phyloP scores from a whole-genome alignment of 1,284 basidiomycete species.

The Paramarasmius palmivorus region DNA sequence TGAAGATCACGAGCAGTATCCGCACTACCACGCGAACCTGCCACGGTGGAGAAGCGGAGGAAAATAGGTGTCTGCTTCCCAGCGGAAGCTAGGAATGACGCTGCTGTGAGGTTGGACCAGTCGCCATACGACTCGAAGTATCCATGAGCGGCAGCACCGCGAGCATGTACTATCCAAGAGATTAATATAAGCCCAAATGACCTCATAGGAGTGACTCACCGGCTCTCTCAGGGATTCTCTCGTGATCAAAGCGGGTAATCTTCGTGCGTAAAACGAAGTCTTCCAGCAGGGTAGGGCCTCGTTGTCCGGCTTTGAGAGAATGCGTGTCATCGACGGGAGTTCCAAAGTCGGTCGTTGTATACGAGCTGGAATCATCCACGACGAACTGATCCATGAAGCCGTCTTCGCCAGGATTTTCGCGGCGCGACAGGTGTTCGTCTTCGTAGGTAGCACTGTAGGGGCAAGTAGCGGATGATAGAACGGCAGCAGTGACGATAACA shows the following conservation, averaged over 20 bases:
- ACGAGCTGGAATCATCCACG: conserved; percentile 1
- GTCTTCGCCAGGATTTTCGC: conserved; percentile 2
- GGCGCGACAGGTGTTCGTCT: too few relatives aligned
- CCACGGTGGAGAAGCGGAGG: conserved; percentile 17
- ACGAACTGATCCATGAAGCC: conserved; percentile 8
- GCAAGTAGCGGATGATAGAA: too few relatives aligned
- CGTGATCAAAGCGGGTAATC: conserved; percentile 11
- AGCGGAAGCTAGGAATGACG: conserved; percentile 9
- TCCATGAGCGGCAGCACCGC: conserved; percentile 21
- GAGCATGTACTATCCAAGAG: conserved; percentile 18
- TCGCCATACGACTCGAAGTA: conserved; percentile 22
- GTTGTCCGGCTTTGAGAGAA: conserved; percentile 8
- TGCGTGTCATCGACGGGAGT: conserved; percentile 5
- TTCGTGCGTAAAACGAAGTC: conserved; percentile 9
- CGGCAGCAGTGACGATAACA: too few relatives aligned
- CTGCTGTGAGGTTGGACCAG: conserved; percentile 14
- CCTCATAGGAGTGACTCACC: background rate
- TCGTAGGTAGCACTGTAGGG: too few relatives aligned
- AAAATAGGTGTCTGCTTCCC: conserved; percentile 21
- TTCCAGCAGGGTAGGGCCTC: conserved; percentile 7
- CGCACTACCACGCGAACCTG: conserved; percentile 17
- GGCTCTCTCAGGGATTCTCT: conserved; percentile 8
- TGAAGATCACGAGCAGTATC: conserved; percentile 19
- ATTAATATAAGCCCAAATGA: too few relatives aligned
- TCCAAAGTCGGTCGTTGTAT: conserved; percentile 6